Evolutionary conservation across 331 rosid species (phyloP), one percentile per base, ranked within the genome.

Genomic region (Stylosanthes scabra): DNA sequence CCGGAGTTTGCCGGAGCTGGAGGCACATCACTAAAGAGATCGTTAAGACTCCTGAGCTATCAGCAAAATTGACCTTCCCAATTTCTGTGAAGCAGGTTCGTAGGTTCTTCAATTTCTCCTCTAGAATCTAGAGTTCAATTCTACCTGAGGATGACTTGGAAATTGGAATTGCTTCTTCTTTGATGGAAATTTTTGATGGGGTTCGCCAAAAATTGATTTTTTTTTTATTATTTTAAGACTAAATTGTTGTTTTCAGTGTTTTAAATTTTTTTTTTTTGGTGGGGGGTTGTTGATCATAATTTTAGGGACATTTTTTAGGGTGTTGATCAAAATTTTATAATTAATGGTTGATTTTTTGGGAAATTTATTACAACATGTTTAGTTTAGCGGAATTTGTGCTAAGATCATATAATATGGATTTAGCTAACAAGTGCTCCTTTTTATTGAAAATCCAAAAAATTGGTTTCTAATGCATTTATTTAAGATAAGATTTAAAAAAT

Each of bases 1-100:
- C 99, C 49, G 95, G 97, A 14, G 99, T 95, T 1, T 92, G 99
- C 82, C 87, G 98, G 71, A 88, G 89, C 68, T 95, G 99, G 99
- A 85, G 99, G 37, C 63, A 77, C 25, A 83, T 90, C 74, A 92
- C 92, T 3, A 88, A 85, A 75, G 98, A 92, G 79, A 90, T 92
- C 73, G 96, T 95, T 20, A 86, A 83, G 74, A 71, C 83, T 2
- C 99, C 96, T 5, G 91, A 92, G 28, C 75, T 86, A 40, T 92
- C 97, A 8, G 76, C 93, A 0, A 84, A 52, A 80, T 55, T 95
- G 20, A 95, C 99, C 39, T 95, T 95, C 80, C 99, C 99, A 45
- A 90, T 95, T 83, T 88, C 99, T 34, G 79, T 95, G 55, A 92
- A 95, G 88, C 99, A 95, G 97, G 95, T 84, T 29, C 27, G 58